Evolutionary conservation across 768 basidiomycete species (phyloP).

Genomic region (Crepidotus variabilis): DNA sequence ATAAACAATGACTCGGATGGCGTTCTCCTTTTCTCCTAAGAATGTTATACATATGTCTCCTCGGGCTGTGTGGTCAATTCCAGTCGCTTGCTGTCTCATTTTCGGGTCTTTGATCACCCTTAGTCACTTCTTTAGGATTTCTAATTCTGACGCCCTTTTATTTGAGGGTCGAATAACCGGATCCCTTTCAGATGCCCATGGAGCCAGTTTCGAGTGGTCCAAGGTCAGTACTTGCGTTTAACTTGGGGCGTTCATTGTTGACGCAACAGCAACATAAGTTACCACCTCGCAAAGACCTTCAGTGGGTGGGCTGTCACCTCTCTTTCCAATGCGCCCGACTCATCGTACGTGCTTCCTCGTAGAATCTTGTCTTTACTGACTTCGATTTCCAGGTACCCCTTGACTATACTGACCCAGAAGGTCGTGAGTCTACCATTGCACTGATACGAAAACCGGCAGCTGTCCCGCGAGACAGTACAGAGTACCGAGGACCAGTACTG

Average conservation of each 20-base stretch:
- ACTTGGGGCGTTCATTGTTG: background rate
- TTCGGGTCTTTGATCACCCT: background rate
- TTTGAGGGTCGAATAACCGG: background rate
- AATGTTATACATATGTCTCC: too few relatives aligned
- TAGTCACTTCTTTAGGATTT: background rate
- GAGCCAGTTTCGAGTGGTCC: background rate
- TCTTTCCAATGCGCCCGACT: slow-evolving; percentile 28
- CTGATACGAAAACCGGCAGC: slow-evolving; percentile 36
- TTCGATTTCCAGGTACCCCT: slow-evolving; percentile 35
- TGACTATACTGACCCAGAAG: slow-evolving; percentile 37
- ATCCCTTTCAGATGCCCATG: background rate
- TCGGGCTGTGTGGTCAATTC: background rate
- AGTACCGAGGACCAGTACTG: slow-evolving; percentile 41
- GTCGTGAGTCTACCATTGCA: slow-evolving; percentile 35
- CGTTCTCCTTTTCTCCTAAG: too few relatives aligned
- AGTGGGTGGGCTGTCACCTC: slow-evolving; percentile 24
- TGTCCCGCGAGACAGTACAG: slow-evolving; percentile 17
- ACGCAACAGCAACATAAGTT: background rate
- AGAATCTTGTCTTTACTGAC: background rate
- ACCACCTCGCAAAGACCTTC: slow-evolving; percentile 17
- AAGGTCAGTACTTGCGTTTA: background rate
- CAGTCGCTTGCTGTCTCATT: background rate
- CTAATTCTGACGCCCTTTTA: background rate
- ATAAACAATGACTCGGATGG: too few relatives aligned
- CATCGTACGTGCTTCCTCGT: slow-evolving; percentile 13